Percentiles rank a stretch among this genome's conserved stretches.
Conservation (phyloP, 1,139 yeast species). For the Yamadazyma aaseri region DNA sequence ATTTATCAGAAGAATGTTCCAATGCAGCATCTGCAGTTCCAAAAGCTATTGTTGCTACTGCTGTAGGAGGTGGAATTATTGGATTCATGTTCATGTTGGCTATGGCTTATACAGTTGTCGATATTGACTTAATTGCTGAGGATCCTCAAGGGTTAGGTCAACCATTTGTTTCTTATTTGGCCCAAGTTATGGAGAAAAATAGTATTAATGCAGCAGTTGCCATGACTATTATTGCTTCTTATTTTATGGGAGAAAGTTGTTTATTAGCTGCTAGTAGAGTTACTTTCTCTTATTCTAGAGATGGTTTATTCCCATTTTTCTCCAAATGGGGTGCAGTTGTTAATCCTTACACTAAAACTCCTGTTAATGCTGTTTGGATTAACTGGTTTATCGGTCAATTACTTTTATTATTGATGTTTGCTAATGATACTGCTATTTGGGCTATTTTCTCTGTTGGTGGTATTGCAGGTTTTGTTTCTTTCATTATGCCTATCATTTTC, state of each 20-base stretch:
- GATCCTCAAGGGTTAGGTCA: conserved; percentile 58
- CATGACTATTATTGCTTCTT: conserved; percentile 58
- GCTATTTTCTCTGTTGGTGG: conserved; percentile 81
- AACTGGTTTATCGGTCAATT: conserved; percentile 59
- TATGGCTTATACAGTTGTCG: conserved; percentile 62
- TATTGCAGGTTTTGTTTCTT: conserved; percentile 68
- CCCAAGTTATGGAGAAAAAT: conserved; percentile 48
- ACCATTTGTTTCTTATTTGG: conserved; percentile 59
- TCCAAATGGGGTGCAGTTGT: conserved; percentile 51
- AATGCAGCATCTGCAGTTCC: conserved; percentile 69
- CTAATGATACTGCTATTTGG: conserved; percentile 67
- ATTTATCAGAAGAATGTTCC: conserved; percentile 68
- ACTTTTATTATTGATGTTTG: conserved; percentile 58
- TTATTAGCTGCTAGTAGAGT: conserved; percentile 72
- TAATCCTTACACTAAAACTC: conserved; percentile 56
- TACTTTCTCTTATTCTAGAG: conserved; percentile 68
- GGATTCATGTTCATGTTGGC: conserved; percentile 67
- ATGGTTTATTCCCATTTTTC: conserved; percentile 65
- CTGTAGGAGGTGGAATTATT: conserved; percentile 58
- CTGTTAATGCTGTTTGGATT: conserved; percentile 68
- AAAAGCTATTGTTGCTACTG: conserved; percentile 62
- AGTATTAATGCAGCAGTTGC: conserved; percentile 56
- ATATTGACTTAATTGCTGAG: conserved; percentile 48
- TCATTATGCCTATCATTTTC: conserved; percentile 64
- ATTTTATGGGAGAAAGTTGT: conserved; percentile 69